Percentiles rank a stretch among this genome's conserved stretches.
Evolutionary conservation across 2,329 filamentous ascomycete species (phyloP).

Genomic region (Botrytis porri): DNA sequence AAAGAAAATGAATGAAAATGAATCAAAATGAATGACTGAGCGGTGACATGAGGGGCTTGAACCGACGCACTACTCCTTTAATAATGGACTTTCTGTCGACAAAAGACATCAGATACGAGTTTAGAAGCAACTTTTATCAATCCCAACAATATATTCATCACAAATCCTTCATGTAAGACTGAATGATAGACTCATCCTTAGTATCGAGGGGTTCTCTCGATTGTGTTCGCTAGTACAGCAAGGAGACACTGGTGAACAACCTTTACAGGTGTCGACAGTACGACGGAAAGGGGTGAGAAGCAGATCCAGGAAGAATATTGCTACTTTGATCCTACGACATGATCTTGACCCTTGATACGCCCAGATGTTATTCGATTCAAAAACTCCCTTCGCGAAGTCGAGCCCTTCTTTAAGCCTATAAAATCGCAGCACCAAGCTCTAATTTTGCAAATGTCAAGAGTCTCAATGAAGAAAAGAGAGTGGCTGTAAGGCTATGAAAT

Average conservation of each 20-base stretch:
- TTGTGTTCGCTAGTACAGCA: not conserved
- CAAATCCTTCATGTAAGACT: not conserved
- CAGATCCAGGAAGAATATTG: not conserved
- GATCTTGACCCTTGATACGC: not conserved
- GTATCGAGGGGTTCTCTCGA: not conserved
- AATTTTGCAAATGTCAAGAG: not conserved
- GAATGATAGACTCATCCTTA: not conserved
- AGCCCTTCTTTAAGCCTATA: not conserved
- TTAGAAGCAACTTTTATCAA: not conserved
- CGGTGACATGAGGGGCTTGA: not conserved
- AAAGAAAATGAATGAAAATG: not conserved
- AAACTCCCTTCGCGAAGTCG: not conserved
- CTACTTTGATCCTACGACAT: not conserved
- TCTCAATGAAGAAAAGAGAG: not conserved
- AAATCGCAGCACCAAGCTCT: not conserved
- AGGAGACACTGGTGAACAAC: not conserved
- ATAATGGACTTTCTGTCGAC: not conserved
- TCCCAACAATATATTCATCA: too few species aligned
- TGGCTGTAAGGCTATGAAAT: not conserved
- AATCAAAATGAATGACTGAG: not conserved
- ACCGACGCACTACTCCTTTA: not conserved
- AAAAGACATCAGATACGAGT: not conserved
- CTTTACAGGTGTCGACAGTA: not conserved
- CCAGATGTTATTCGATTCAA: not conserved
- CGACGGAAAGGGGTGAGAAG: not conserved